These are phyloP conservation scores for Asparagopsis taxiformis DNA, from an alignment of 31 red algal genomes.

Conservation along the genomic window DNA sequence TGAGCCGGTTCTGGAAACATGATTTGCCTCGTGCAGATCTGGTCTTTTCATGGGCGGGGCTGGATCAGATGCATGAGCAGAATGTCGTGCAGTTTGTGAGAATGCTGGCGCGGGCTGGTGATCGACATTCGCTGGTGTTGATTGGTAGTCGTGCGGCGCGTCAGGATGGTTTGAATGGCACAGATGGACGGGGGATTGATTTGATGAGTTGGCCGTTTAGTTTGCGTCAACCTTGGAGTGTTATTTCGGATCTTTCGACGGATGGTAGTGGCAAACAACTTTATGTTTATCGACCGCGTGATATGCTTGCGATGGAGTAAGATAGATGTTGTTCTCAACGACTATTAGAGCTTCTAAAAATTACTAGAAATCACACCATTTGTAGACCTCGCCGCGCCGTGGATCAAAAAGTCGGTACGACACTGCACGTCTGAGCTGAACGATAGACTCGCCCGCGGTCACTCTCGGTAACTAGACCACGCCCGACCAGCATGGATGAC, in stretches of 20 bases:
- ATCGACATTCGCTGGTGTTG: conserved; percentile 37
- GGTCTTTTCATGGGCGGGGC: conserved; percentile 58
- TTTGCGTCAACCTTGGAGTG: conserved; percentile 32
- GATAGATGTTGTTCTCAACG: too few relatives aligned
- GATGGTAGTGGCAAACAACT: conserved; percentile 40
- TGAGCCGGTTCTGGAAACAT: conserved; percentile 45
- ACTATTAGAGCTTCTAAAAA: too few relatives aligned
- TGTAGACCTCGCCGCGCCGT: too few relatives aligned
- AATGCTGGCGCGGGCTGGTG: conserved; percentile 24
- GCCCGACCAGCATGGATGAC: conserved; percentile 35
- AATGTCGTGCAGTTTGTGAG: conserved; percentile 39
- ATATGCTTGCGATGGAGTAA: too few relatives aligned
- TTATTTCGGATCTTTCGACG: conserved; percentile 21
- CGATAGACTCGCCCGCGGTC: too few relatives aligned
- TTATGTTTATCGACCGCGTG: conserved; percentile 26
- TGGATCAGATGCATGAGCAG: conserved; percentile 57
- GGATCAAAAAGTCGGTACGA: too few relatives aligned
- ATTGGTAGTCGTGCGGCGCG: conserved; percentile 47
- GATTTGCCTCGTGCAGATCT: conserved; percentile 41
- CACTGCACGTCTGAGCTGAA: too few relatives aligned
- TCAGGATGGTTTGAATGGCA: conserved; percentile 9
- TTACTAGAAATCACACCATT: too few relatives aligned
- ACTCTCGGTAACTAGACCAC: too few relatives aligned
- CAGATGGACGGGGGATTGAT: conserved; percentile 10
- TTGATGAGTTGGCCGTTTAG: conserved; percentile 35